Conservation (phyloP, 495 filamentous ascomycete genomes). For the Letharia columbiana region DNA sequence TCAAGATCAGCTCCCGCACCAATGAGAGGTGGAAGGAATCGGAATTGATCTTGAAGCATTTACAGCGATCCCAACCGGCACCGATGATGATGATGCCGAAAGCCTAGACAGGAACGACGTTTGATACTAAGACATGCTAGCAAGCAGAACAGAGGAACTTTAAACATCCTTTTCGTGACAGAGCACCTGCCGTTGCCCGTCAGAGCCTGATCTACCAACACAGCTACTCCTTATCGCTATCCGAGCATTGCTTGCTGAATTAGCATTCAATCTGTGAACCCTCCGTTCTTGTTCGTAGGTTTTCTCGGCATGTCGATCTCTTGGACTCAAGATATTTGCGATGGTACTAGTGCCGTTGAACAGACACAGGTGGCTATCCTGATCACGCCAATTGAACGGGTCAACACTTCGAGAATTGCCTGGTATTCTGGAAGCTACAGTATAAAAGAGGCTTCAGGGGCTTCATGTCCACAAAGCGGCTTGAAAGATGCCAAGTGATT, state of each 20-base stretch:
- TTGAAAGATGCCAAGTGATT: too few species aligned
- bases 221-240: background rate
- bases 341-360: background rate
- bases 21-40: background rate
- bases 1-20: background rate
- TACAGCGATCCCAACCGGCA: background rate
- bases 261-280: background rate
- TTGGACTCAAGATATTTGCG: background rate
- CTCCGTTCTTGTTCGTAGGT: background rate
- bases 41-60: background rate
- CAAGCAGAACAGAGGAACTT: background rate
- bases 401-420: background rate
- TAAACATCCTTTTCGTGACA: background rate
- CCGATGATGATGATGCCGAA: background rate
- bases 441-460: background rate
- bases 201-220: background rate
- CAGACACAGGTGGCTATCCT: background rate
- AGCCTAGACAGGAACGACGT: background rate
- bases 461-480: too few species aligned
- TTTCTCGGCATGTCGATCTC: background rate
- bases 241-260: background rate
- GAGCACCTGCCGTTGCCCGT: background rate
- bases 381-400: background rate
- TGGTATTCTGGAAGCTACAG: background rate
- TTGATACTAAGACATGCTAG: background rate